A percentile compares a stretch with the other conserved stretches of the same genome.
Evolutionary conservation across 1,139 yeast species (phyloP).

Genomic region (Arxiozyma slooffiae): DNA sequence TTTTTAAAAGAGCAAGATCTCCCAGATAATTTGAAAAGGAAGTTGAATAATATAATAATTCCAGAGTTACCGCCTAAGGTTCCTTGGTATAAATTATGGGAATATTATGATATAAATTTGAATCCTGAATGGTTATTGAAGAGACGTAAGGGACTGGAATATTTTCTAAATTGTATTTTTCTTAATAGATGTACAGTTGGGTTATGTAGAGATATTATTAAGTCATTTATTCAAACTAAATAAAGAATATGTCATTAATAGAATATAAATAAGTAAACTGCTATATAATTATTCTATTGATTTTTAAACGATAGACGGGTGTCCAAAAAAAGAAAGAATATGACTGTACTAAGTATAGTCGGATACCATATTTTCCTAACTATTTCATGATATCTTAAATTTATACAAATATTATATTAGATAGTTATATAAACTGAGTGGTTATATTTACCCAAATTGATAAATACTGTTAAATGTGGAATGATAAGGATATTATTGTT

Average conservation of each 20-base stretch:
- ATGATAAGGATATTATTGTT: neutral
- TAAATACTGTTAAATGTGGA: neutral
- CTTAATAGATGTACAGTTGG: conserved; percentile 16
- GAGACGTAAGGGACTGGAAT: conserved; percentile 26
- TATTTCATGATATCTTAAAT: neutral
- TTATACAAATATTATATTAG: neutral
- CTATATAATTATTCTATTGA: neutral
- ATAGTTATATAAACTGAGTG: neutral
- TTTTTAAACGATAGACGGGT: neutral
- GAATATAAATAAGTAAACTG: neutral
- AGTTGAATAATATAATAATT: conserved; percentile 6
- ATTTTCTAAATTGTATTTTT: conserved; percentile 22
- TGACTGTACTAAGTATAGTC: neutral
- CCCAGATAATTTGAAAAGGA: neutral
- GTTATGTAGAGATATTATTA: conserved; percentile 14
- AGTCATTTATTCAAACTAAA: conserved; percentile 1
- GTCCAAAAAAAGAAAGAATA: too few relatives aligned
- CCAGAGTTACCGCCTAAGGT: conserved; percentile 25
- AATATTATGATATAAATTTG: conserved; percentile 21
- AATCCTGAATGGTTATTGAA: conserved; percentile 23
- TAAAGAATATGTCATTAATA: neutral
- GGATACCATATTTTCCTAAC: neutral
- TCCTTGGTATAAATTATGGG: conserved; percentile 27
- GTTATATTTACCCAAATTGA: neutral
- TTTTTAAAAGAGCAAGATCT: neutral